Evolutionary conservation across 768 basidiomycete species (phyloP).

Genomic region (Amanita molliuscula): DNA sequence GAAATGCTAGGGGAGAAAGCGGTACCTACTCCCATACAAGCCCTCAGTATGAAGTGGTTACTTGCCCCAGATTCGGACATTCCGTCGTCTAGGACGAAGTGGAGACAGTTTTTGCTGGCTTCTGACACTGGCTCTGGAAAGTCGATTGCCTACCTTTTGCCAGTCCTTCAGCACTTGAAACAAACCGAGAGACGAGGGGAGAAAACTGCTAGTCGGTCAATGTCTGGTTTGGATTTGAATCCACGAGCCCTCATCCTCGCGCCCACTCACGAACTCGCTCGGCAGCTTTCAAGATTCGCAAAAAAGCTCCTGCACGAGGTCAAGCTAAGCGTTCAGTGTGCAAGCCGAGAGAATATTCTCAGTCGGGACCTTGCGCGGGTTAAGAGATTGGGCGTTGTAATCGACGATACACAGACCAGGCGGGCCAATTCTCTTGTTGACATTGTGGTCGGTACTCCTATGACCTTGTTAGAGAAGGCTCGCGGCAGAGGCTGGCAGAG

Average conservation of each 20-base stretch:
- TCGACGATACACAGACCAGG: not conserved
- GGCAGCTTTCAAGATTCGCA: slow-evolving; percentile 68
- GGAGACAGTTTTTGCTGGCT: slow-evolving; percentile 58
- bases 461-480: slow-evolving; percentile 54
- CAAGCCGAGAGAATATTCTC: slow-evolving; percentile 48
- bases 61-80: slow-evolving; percentile 20
- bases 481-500: slow-evolving; percentile 45
- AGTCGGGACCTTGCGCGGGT: slow-evolving; percentile 18
- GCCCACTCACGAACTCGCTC: slow-evolving; percentile 82
- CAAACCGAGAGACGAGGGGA: slow-evolving; percentile 31
- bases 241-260: slow-evolving; percentile 78
- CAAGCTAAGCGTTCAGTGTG: slow-evolving; percentile 69
- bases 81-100: slow-evolving; percentile 14
- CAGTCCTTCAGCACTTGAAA: slow-evolving; percentile 74
- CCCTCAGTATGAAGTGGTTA: slow-evolving; percentile 58
- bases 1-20: slow-evolving; percentile 48
- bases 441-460: slow-evolving; percentile 57
- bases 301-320: slow-evolving; percentile 65
- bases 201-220: slow-evolving; percentile 7
- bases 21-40: slow-evolving; percentile 71
- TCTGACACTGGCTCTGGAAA: slow-evolving; percentile 91
- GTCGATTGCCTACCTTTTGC: slow-evolving; percentile 83
- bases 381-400: not conserved
- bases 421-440: slow-evolving; percentile 28
- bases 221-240: slow-evolving; percentile 17